phyloP scores from a whole-genome alignment of 495 filamentous ascomycete genomes.

The Tuber borchii region DNA sequence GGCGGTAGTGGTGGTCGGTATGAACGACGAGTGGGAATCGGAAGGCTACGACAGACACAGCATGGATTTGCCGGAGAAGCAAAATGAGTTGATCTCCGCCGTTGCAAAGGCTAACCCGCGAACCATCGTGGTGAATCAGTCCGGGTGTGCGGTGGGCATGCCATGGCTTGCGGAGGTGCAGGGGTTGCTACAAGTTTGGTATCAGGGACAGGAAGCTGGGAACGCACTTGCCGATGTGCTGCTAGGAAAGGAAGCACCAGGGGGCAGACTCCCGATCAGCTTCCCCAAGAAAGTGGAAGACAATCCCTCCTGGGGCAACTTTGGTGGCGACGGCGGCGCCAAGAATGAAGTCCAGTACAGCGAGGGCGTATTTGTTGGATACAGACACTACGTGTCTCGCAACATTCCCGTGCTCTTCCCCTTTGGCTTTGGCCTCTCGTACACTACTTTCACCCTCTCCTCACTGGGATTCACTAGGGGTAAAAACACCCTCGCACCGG shows the following conservation, averaged over 20 bases:
- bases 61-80: constrained; percentile 71
- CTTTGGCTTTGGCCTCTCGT: constrained; percentile 59
- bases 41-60: constrained; percentile 72
- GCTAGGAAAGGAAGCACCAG: constrained; percentile 51
- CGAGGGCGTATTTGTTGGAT: constrained; percentile 60
- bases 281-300: constrained; percentile 55
- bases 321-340: constrained; percentile 53
- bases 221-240: constrained; percentile 56
- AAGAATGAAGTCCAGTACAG: constrained; percentile 51
- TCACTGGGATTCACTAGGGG: constrained; percentile 44
- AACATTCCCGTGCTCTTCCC: constrained; percentile 48
- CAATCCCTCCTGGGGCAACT: constrained; percentile 58
- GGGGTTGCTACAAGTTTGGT: constrained; percentile 66
- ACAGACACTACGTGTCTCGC: constrained; percentile 56
- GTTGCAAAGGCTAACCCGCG: constrained; percentile 63
- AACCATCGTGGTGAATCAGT: constrained; percentile 72
- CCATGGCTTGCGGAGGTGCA: constrained; percentile 64
- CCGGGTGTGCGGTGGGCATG: constrained; percentile 75
- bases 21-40: constrained; percentile 82
- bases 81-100: constrained; percentile 63
- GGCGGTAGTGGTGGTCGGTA: constrained; percentile 68
- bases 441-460: constrained; percentile 52
- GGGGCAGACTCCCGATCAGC: constrained; percentile 50
- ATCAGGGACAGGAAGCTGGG: constrained; percentile 58
- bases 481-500: constrained; percentile 37